Conservation (phyloP, 768 basidiomycete genomes). For the Pleurotus citrinopileatus region DNA sequence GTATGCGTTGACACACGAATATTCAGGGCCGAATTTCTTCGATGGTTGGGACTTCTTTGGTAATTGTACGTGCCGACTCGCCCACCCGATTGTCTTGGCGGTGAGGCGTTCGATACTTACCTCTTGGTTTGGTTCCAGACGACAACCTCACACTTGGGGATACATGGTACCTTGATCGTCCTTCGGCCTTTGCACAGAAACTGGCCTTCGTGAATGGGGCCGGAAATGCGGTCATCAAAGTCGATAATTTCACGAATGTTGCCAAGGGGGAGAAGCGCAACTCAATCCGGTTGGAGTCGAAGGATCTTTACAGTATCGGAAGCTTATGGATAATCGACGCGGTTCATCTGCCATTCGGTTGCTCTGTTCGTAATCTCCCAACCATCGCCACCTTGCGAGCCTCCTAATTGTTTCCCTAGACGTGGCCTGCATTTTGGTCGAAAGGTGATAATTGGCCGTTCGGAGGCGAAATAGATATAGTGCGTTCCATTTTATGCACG, state of each 20-base stretch:
- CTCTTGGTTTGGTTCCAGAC: background rate
- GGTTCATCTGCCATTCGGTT: slow-evolving; percentile 13
- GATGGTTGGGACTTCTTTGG: slow-evolving; percentile 51
- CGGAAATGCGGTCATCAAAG: slow-evolving; percentile 65
- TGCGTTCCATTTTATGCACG: background rate
- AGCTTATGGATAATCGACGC: slow-evolving; percentile 12
- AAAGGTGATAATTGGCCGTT: slow-evolving; percentile 14
- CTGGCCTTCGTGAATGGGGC: slow-evolving; percentile 56
- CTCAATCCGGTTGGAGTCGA: slow-evolving; percentile 59
- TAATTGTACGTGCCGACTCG: slow-evolving; percentile 26
- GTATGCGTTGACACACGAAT: slow-evolving; percentile 38
- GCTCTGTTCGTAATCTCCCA: background rate
- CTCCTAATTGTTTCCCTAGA: slow-evolving; percentile 5
- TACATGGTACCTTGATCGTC: slow-evolving; percentile 45
- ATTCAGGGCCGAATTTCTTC: slow-evolving; percentile 46
- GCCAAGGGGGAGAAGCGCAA: slow-evolving; percentile 44
- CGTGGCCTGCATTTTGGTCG: slow-evolving; percentile 14
- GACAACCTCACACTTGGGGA: slow-evolving; percentile 29
- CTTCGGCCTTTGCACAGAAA: slow-evolving; percentile 28
- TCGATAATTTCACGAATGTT: slow-evolving; percentile 65
- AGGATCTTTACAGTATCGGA: slow-evolving; percentile 29
- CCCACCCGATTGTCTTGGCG: slow-evolving; percentile 27
- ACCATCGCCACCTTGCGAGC: background rate
- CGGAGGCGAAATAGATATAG: slow-evolving; percentile 15
- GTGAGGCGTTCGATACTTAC: background rate